Percentiles rank a stretch among this genome's conserved stretches.
Conservation (phyloP, 257 asterid species). For the Solanum gandarillasii region DNA sequence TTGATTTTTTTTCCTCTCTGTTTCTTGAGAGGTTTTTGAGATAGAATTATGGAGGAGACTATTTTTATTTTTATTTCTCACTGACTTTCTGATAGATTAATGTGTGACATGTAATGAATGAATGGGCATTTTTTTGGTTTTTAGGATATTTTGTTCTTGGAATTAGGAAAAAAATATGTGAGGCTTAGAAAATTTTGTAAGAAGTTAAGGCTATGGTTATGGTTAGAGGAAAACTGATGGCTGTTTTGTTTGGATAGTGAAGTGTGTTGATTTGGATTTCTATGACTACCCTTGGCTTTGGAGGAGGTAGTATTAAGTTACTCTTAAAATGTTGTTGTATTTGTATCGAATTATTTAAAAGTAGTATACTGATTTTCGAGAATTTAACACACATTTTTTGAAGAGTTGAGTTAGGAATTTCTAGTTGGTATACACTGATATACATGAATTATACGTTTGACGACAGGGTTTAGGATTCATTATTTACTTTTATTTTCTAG, state of each 20-base stretch:
- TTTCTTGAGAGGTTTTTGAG: not conserved
- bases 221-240: conserved; percentile 21
- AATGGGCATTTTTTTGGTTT: not conserved
- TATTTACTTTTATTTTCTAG: not conserved
- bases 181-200: conserved; percentile 17
- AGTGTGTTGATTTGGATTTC: not conserved
- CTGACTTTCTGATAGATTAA: conserved; percentile 1
- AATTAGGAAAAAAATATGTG: conserved; percentile 3
- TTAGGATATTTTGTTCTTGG: not conserved
- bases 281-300: conserved; percentile 6
- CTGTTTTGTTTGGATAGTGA: conserved; percentile 20
- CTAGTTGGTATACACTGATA: not conserved
- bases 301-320: not conserved
- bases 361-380: not conserved
- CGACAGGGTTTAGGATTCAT: not conserved
- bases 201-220: conserved; percentile 21
- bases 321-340: not conserved
- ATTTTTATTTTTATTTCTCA: not conserved
- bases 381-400: not conserved
- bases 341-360: rapidly evolving
- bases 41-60: not conserved
- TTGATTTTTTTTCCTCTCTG: not conserved
- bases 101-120: conserved; percentile 1
- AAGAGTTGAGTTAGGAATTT: not conserved
- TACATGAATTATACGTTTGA: not conserved